These are phyloP conservation scores for Melastoma malabathricum DNA, from an alignment of 345 rosid genomes.

Conservation along the genomic window DNA sequence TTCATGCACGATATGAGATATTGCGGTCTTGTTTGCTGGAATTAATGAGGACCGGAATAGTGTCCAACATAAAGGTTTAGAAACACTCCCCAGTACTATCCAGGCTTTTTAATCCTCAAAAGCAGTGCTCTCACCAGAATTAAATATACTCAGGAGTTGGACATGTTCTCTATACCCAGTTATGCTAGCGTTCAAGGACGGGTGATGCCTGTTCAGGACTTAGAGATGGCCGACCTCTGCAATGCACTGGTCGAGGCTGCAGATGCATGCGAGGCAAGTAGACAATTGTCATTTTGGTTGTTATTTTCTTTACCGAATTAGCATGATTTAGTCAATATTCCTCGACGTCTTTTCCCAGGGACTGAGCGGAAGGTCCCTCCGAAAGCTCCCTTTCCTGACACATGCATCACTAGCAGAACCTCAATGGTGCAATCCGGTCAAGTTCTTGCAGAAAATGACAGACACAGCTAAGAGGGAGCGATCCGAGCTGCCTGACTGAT, in stretches of 20 bases:
- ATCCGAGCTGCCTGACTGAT: slow-evolving; percentile 57
- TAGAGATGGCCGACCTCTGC: slow-evolving; percentile 20
- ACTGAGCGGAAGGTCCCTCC: slow-evolving; percentile 75
- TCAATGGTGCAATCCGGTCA: slow-evolving; percentile 32
- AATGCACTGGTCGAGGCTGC: slow-evolving; percentile 71
- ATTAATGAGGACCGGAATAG: slow-evolving; percentile 52
- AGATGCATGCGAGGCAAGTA: slow-evolving; percentile 63
- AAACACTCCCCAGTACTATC: slow-evolving; percentile 1
- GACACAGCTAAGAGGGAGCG: slow-evolving; percentile 56
- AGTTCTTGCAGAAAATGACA: slow-evolving; percentile 58
- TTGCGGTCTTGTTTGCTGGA: slow-evolving; percentile 78
- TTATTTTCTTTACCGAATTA: not conserved
- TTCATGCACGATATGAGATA: slow-evolving; percentile 88
- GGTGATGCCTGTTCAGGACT: slow-evolving; percentile 24
- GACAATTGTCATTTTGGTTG: slow-evolving; percentile 1
- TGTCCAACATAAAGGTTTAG: slow-evolving; percentile 53
- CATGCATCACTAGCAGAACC: slow-evolving; percentile 71
- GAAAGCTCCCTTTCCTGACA: slow-evolving; percentile 87
- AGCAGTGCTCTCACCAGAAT: not conserved
- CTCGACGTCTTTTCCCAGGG: slow-evolving; percentile 34
- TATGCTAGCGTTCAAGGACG: slow-evolving; percentile 48
- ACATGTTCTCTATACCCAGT: slow-evolving; percentile 36
- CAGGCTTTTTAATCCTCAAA: not conserved
- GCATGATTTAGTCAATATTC: not conserved
- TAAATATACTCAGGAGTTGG: slow-evolving; percentile 29